A percentile compares a stretch with the other conserved stretches of the same genome.
Conservation (phyloP, 106 monocot species). For the Dioscorea zingiberensis region DNA sequence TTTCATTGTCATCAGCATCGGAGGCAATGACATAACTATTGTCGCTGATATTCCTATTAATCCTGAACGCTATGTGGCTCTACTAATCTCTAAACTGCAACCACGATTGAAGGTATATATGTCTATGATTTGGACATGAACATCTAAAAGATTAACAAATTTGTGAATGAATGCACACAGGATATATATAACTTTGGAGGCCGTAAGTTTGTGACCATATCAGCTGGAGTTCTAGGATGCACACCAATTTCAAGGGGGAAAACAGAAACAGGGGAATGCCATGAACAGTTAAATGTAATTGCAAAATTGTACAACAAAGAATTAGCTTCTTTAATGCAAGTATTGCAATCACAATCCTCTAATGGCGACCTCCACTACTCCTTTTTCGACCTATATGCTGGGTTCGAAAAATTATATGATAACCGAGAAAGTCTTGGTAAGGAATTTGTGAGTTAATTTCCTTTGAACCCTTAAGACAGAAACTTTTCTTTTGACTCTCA, state of each 20-base stretch:
- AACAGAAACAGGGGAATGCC: slow-evolving; percentile 30
- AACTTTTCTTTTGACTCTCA: too few relatives aligned
- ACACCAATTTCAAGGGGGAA: slow-evolving; percentile 33
- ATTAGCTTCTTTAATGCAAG: slow-evolving; percentile 22
- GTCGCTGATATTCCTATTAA: too few relatives aligned
- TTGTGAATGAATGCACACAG: too few relatives aligned
- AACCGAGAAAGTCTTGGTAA: too few relatives aligned
- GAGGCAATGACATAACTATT: slow-evolving; percentile 31
- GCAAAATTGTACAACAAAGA: slow-evolving; percentile 18
- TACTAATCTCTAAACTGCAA: slow-evolving; percentile 27
- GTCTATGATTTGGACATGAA: too few relatives aligned
- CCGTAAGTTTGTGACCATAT: slow-evolving; percentile 47
- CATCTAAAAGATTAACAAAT: too few relatives aligned
- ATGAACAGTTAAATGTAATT: slow-evolving; percentile 22
- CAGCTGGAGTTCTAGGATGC: slow-evolving; percentile 57
- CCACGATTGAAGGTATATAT: slow-evolving; percentile 42
- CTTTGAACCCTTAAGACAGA: too few relatives aligned
- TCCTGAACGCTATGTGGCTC: slow-evolving; percentile 27
- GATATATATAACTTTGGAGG: slow-evolving; percentile 61
- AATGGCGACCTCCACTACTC: slow-evolving; percentile 28
- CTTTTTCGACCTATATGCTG: slow-evolving; percentile 34
- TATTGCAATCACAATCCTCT: slow-evolving; percentile 10
- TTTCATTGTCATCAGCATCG: slow-evolving; percentile 10
- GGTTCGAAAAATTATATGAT: too few relatives aligned
- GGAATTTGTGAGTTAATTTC: not conserved